phyloP scores from a whole-genome alignment of 2,329 filamentous ascomycete species.

The Hortaea werneckii region DNA sequence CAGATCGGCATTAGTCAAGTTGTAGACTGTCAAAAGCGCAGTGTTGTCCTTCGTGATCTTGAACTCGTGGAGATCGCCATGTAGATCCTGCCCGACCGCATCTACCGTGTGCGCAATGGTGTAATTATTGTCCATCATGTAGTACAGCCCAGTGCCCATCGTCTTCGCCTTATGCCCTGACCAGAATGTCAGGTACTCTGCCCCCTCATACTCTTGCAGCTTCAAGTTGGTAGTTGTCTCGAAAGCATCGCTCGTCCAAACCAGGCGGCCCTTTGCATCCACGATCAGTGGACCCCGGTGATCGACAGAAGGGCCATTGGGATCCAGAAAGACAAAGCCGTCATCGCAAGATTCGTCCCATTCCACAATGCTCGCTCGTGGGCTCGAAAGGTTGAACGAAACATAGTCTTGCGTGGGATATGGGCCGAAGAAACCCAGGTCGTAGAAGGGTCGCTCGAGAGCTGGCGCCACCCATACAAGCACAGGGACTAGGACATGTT shows the following conservation, averaged over 20 bases:
- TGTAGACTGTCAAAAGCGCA: conserved; percentile 37
- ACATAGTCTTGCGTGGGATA: conserved; percentile 18
- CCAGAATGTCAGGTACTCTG: conserved; percentile 31
- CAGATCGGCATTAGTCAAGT: conserved; percentile 20
- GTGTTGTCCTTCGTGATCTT: conserved; percentile 31
- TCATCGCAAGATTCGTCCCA: conserved; percentile 24
- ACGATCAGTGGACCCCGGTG: conserved; percentile 27
- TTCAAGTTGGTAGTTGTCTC: conserved; percentile 22
- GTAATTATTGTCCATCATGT: conserved; percentile 24
- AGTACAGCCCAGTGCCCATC: conserved; percentile 25
- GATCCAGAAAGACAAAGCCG: conserved; percentile 21
- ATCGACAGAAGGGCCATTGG: conserved; percentile 20
- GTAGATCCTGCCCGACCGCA: conserved; percentile 19
- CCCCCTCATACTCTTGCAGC: conserved; percentile 25
- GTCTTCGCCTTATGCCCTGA: conserved; percentile 26
- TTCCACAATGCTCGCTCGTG: conserved; percentile 15
- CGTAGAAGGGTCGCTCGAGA: conserved; percentile 20
- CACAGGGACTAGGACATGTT: conserved; percentile 21
- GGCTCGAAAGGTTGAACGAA: conserved; percentile 19
- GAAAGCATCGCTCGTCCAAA: conserved; percentile 26
- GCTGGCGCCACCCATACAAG: conserved; percentile 19
- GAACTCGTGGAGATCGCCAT: conserved; percentile 36
- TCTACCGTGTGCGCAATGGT: conserved; percentile 18
- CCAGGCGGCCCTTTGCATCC: conserved; percentile 22
- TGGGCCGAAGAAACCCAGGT: conserved; percentile 23